Percentiles rank a stretch among this genome's conserved stretches.
Evolutionary conservation across 257 asterid species (phyloP).

Genomic region (Apocynum venetum): DNA sequence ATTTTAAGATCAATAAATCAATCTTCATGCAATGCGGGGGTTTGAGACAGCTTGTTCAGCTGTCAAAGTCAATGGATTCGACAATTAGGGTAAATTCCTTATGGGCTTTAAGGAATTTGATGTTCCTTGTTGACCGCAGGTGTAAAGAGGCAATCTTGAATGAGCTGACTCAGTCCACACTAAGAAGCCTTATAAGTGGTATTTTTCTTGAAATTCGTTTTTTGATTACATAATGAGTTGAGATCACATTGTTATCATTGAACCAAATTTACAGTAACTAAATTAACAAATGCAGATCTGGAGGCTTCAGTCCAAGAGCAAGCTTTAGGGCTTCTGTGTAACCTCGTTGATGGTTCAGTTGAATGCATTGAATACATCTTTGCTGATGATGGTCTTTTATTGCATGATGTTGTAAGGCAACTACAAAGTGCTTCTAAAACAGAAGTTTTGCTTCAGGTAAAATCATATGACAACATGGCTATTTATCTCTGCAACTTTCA

Average conservation of each 20-base stretch:
- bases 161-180: slow-evolving; percentile 58
- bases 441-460: slow-evolving; percentile 82
- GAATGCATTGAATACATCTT: slow-evolving; percentile 59
- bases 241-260: neutral
- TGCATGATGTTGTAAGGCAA: slow-evolving; percentile 72
- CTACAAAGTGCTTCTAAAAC: slow-evolving; percentile 43
- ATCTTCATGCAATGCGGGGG: slow-evolving; percentile 69
- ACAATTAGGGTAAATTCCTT: slow-evolving; percentile 57
- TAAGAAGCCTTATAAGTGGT: slow-evolving; percentile 79
- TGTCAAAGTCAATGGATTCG: slow-evolving; percentile 85
- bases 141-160: slow-evolving; percentile 75
- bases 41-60: slow-evolving; percentile 73
- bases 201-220: slow-evolving; percentile 18
- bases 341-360: slow-evolving; percentile 71
- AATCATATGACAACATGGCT: slow-evolving; percentile 8
- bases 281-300: slow-evolving; percentile 51
- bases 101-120: slow-evolving; percentile 77
- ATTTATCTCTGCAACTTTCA: neutral
- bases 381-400: slow-evolving; percentile 57
- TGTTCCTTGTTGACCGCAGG: slow-evolving; percentile 59
- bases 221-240: neutral
- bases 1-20: slow-evolving; percentile 58
- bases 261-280: slow-evolving; percentile 19
- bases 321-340: slow-evolving; percentile 70
- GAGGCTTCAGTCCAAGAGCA: slow-evolving; percentile 88